Evolutionary conservation across 1,284 basidiomycete genomes (phyloP).

Genomic region (Volvariella surrecta): DNA sequence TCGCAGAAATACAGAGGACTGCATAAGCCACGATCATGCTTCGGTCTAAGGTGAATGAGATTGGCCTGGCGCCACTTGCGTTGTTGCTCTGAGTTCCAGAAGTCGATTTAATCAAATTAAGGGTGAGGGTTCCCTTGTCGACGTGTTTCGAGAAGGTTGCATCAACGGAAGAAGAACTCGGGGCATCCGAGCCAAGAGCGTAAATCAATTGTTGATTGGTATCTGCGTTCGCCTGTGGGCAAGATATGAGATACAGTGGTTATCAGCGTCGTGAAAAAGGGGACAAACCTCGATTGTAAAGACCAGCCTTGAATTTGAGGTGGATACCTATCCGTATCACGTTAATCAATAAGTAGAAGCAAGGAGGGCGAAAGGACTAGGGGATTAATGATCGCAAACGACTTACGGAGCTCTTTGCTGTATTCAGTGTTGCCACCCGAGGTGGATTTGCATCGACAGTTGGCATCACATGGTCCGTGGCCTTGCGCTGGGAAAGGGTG

Average conservation of each 20-base stretch:
- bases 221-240: background rate
- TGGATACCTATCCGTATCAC: background rate
- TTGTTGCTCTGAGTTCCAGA: background rate
- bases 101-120: background rate
- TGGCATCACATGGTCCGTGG: constrained; percentile 16
- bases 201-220: background rate
- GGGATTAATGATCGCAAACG: too few species aligned
- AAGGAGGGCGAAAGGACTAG: too few species aligned
- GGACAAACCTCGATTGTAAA: background rate
- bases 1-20: constrained; percentile 36
- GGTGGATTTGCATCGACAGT: constrained; percentile 17
- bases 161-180: background rate
- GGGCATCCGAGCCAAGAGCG: background rate
- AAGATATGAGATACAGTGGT: background rate
- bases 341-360: too few species aligned
- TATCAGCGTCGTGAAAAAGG: background rate
- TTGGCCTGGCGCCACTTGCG: too few species aligned
- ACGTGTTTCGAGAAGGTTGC: background rate
- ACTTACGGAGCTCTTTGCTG: constrained; percentile 24
- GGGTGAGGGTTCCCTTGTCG: background rate
- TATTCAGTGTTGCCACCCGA: constrained; percentile 24
- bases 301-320: background rate
- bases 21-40: constrained; percentile 45
- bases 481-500: constrained; percentile 31
- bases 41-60: constrained; percentile 13